Percentiles rank a stretch among this genome's conserved stretches.
phyloP scores from a whole-genome alignment of 257 asterid genomes.

The Solanum boliviense region DNA sequence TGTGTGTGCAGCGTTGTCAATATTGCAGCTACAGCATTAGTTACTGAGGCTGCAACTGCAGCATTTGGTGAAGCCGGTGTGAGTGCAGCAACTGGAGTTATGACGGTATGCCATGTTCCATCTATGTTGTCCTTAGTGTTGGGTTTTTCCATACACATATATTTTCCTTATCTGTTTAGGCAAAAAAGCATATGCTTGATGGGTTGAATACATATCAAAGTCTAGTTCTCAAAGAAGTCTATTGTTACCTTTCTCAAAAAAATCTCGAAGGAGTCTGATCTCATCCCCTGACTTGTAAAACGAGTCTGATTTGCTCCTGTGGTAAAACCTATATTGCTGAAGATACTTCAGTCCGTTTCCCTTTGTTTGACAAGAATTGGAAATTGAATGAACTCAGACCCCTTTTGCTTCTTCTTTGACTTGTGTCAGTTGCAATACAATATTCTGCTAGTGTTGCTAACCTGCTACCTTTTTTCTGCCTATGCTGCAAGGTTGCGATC shows the following conservation, averaged over 20 bases:
- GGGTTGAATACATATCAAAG: not conserved
- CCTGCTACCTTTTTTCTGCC: not conserved
- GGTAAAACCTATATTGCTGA: not conserved
- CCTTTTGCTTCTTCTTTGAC: not conserved
- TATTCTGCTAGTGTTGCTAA: not conserved
- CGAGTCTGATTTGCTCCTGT: not conserved
- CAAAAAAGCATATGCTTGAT: not conserved
- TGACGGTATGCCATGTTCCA: constrained; percentile 60
- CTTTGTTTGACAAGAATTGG: not conserved
- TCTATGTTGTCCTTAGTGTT: not conserved
- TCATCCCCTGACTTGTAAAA: not conserved
- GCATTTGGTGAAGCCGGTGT: constrained; percentile 97
- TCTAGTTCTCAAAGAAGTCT: not conserved
- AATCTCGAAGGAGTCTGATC: not conserved
- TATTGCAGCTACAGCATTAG: constrained; percentile 95
- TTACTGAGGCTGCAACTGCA: constrained; percentile 92
- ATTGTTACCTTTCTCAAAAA: not conserved
- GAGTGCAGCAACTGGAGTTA: constrained; percentile 94
- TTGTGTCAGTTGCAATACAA: not conserved
- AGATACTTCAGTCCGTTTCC: not conserved
- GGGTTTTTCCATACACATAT: not conserved
- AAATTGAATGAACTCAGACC: not conserved
- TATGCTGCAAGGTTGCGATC: constrained; percentile 60
- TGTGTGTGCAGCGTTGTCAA: constrained; percentile 82
- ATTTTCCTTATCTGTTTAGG: not conserved